These are phyloP conservation scores for Nicotiana obtusifolia DNA, from an alignment of 257 asterid species.

Conservation along the genomic window DNA sequence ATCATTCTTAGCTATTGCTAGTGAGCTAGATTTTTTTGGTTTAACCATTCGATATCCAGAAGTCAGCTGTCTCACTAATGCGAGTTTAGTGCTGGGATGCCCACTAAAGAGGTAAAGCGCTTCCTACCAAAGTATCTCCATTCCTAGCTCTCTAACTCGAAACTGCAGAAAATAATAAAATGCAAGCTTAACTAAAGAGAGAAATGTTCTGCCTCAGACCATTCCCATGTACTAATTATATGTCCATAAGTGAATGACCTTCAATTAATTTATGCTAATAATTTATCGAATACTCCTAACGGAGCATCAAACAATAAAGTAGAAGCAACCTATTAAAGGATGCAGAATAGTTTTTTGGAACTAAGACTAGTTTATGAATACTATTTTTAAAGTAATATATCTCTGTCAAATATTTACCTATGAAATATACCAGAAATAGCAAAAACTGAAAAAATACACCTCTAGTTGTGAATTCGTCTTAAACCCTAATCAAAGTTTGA, in stretches of 20 bases:
- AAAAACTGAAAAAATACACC: too few relatives aligned
- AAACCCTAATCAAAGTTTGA: too few relatives aligned
- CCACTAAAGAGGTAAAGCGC: not conserved
- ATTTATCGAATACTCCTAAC: not conserved
- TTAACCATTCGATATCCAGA: not conserved
- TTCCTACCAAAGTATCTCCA: too few relatives aligned
- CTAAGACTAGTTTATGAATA: not conserved
- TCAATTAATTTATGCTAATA: not conserved
- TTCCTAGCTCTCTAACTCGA: not conserved
- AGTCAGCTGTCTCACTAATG: not conserved
- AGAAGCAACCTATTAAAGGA: not conserved
- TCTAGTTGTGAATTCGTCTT: too few relatives aligned
- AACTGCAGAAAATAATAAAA: not conserved
- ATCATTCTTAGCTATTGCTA: not conserved
- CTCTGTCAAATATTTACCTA: too few relatives aligned
- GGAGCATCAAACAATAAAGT: not conserved
- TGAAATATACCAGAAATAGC: too few relatives aligned
- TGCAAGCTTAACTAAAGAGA: not conserved
- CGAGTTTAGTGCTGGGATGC: too few relatives aligned
- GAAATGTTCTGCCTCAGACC: not conserved
- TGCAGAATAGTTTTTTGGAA: not conserved
- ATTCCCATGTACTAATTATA: not conserved
- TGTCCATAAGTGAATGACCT: not conserved
- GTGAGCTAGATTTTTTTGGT: not conserved
- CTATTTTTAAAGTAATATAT: too few relatives aligned